A percentile compares a stretch with the other conserved stretches of the same genome.
phyloP scores from a whole-genome alignment of 169 alveolate species.

The Plasmodium ovale region DNA sequence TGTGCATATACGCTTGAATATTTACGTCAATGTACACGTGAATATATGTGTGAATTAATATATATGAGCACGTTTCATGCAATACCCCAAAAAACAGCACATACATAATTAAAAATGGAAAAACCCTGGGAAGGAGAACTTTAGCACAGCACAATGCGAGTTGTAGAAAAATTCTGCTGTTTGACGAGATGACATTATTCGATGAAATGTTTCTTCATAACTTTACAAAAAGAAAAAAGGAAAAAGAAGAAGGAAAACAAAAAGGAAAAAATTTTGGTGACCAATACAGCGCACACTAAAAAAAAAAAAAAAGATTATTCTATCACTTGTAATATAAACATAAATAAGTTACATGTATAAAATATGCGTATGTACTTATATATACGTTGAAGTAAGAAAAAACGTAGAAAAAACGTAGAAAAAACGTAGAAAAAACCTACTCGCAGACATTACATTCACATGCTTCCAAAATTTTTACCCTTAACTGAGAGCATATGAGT shows the following conservation, averaged over 20 bases:
- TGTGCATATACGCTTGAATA: too few relatives aligned
- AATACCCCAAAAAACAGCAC: background rate
- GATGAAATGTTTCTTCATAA: background rate
- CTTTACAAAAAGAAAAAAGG: conserved; percentile 3
- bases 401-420: background rate
- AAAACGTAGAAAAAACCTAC: conserved; percentile 12
- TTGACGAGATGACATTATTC: background rate
- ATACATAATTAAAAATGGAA: background rate
- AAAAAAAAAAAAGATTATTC: conserved; percentile 14
- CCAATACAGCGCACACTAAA: conserved; percentile 18
- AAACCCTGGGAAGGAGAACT: conserved; percentile 1
- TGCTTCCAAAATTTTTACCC: background rate
- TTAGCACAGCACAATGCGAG: background rate
- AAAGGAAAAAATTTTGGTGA: conserved; percentile 6
- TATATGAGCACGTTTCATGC: too few relatives aligned
- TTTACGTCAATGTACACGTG: too few relatives aligned
- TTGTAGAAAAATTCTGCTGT: conserved; percentile 19
- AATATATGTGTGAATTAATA: too few relatives aligned
- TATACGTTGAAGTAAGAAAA: too few relatives aligned
- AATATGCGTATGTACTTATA: too few relatives aligned
- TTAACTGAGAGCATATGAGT: conserved; percentile 41
- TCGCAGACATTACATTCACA: background rate
- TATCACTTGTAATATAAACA: too few relatives aligned
- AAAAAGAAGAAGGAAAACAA: background rate
- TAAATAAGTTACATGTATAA: too few relatives aligned